Base-by-base conservation (phyloP, 441 rosid species). In the Bocquillonia castaneifolia region DNA sequence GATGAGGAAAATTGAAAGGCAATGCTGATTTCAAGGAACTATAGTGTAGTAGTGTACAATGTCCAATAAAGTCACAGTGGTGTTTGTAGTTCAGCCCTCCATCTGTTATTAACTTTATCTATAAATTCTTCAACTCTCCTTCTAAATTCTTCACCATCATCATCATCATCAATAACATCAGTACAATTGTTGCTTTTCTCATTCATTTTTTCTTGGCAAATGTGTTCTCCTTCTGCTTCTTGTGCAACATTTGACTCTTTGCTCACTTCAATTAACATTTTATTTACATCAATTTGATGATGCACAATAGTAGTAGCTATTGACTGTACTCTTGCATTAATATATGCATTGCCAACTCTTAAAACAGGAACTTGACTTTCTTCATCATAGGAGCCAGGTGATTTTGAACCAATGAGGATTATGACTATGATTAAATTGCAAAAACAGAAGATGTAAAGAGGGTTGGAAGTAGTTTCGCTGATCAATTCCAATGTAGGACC, bases 341-440 rank as follows among this genome's bases (percentile, higher is more conserved):
- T 40, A 18, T 28, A 18, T 18, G 68, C 1, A 31, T 15, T 25
- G 53, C 23, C 55, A 57, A 29, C 58, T 47, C 15, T 10, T 0
- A 72, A 72, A 23, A 61, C 22, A 34, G 69, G 50, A 68, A 44
- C 64, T 26, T 63, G 42, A 26, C 62, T 54, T 64, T 73, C 67
- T 57, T 76, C 78, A 37, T 78, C 59, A 31, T 28, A 61, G n/a
- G 10, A 4, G 0, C 81, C 63, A 51, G 12, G 53, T 25, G 82
- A 75, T 72, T 79, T 84, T 36, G 85, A 82, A 22, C 84, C 85
- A 59, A 81, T 0, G 56, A 85, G 66, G 77, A 88, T 78, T 71
- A 80, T 70, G 57, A 76, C 76, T 42, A 88, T 78, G 78, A 88
- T 85, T 70, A 88, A 40, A 71, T 88, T 88, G 80, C 87, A 87